Evolutionary conservation across 139 green algal species (phyloP).

Genomic region (Asterochloris sp.): DNA sequence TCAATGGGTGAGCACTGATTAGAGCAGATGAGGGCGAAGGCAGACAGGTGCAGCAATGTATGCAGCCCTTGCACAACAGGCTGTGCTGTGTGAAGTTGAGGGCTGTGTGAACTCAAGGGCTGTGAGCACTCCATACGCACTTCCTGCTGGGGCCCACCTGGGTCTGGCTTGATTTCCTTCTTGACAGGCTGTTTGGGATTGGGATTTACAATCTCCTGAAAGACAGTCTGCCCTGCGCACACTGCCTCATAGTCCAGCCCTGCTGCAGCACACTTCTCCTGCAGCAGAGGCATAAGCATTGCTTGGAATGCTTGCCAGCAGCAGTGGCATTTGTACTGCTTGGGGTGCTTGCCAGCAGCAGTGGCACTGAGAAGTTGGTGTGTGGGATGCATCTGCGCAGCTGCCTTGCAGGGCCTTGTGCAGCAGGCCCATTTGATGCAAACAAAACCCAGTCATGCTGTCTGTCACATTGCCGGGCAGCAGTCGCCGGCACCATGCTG

Average conservation of each 20-base stretch:
- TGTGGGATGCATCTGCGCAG: too few species aligned
- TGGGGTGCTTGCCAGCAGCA: too few species aligned
- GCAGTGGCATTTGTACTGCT: too few species aligned
- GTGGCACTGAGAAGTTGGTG: too few species aligned
- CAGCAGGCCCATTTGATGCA: too few species aligned
- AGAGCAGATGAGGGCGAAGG: not conserved
- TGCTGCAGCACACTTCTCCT: constrained; percentile 9
- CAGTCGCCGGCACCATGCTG: too few species aligned
- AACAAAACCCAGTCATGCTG: too few species aligned
- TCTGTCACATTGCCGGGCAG: too few species aligned
- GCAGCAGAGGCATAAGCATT: not conserved
- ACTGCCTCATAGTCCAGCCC: constrained; percentile 15
- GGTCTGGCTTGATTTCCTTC: not conserved
- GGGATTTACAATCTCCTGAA: not conserved
- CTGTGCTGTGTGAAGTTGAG: not conserved
- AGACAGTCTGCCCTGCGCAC: not conserved
- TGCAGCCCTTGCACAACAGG: too few species aligned
- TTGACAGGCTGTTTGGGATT: not conserved
- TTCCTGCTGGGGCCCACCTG: not conserved
- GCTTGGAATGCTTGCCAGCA: not conserved
- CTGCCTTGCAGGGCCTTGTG: too few species aligned
- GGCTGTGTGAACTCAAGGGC: not conserved
- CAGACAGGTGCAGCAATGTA: not conserved
- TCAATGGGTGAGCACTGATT: not conserved
- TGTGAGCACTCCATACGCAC: not conserved